phyloP scores from a whole-genome alignment of 371 early-diverging fungal genomes.

The Fennellomyces sp. region DNA sequence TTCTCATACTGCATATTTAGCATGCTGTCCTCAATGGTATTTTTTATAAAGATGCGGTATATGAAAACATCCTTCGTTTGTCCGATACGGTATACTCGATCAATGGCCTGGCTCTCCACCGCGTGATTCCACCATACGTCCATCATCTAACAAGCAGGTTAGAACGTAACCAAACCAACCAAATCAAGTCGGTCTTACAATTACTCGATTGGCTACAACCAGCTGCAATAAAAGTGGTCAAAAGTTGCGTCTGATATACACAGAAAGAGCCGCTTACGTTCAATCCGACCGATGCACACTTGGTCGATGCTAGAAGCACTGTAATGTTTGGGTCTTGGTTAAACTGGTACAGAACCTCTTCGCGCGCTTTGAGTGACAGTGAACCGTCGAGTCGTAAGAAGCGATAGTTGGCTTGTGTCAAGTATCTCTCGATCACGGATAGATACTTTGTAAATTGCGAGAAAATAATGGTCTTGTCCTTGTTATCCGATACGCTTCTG shows the following conservation, averaged over 20 bases:
- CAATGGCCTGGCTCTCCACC: conserved; percentile 64
- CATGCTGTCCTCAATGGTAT: conserved; percentile 52
- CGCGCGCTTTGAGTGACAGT: conserved; percentile 40
- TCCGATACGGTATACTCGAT: conserved; percentile 44
- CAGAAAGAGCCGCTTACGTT: no score
- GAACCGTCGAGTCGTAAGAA: conserved; percentile 52
- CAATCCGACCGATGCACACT: conserved; percentile 62
- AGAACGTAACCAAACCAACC: no score
- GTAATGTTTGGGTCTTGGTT: conserved; percentile 45
- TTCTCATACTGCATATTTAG: conserved; percentile 43
- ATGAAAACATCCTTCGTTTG: conserved; percentile 23
- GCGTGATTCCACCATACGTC: conserved; percentile 77
- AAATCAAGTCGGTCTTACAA: neutral
- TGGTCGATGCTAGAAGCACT: conserved; percentile 69
- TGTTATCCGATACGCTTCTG: conserved; percentile 16
- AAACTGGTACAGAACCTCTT: conserved; percentile 48
- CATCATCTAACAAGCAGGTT: conserved; percentile 22
- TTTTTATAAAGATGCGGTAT: conserved; percentile 15
- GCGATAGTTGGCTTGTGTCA: conserved; percentile 42
- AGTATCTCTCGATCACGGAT: conserved; percentile 67
- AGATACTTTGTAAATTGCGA: conserved; percentile 75
- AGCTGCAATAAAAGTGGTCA: conserved; percentile 1
- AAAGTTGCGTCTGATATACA: neutral
- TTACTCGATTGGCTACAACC: conserved; percentile 14
- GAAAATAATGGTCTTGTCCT: conserved; percentile 79